Conservation (phyloP, 306 rosid genomes). For the Inga leiocalycina region DNA sequence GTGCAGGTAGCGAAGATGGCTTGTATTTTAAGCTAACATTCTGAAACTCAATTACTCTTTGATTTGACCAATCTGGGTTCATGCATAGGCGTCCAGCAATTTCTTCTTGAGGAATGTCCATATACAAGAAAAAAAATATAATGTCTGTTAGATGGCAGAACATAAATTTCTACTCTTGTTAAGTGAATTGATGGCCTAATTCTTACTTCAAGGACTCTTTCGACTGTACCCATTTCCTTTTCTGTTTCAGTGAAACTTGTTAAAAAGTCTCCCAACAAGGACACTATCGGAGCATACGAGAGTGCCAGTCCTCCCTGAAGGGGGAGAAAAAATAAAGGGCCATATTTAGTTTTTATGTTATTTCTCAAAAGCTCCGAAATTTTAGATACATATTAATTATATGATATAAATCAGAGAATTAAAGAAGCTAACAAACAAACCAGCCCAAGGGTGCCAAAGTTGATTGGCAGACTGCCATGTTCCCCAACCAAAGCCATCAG, state of each 20-base stretch:
- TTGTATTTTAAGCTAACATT: constrained; percentile 83
- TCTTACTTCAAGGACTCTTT: constrained; percentile 87
- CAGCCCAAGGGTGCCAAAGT: constrained; percentile 91
- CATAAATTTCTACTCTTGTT: constrained; percentile 15
- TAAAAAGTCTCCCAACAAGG: constrained; percentile 78
- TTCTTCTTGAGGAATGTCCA: constrained; percentile 89
- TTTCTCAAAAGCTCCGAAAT: background rate
- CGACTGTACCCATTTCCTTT: constrained; percentile 97
- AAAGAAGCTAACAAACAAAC: constrained; percentile 49
- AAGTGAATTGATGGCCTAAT: constrained; percentile 2
- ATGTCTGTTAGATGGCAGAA: constrained; percentile 30
- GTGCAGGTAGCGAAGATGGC: constrained; percentile 85
- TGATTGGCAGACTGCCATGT: constrained; percentile 61
- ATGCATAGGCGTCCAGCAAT: constrained; percentile 56
- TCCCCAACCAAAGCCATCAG: constrained; percentile 89
- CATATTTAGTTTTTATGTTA: constrained; percentile 24
- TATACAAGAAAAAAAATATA: constrained; percentile 54
- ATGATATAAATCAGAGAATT: constrained; percentile 32
- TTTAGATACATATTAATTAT: background rate
- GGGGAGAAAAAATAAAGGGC: background rate
- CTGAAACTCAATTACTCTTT: constrained; percentile 78
- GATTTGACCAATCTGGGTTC: constrained; percentile 70
- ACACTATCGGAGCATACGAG: constrained; percentile 87
- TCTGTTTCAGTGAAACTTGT: constrained; percentile 96
- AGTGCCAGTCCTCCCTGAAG: constrained; percentile 90